phyloP scores from a whole-genome alignment of 1,139 yeast species.

The Taphrina pruni region DNA sequence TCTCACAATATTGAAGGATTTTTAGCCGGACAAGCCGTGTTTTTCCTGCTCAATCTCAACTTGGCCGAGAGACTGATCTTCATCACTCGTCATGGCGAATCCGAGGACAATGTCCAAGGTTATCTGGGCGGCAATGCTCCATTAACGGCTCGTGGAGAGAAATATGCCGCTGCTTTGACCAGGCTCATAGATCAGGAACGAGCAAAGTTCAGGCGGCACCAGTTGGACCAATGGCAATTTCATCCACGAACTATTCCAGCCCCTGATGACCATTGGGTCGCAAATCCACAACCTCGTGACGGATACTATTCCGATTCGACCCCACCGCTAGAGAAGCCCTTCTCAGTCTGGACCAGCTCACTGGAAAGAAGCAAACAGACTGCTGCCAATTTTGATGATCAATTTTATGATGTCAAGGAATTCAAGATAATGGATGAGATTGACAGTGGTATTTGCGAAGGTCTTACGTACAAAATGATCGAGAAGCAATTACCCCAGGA shows the following conservation, averaged over 20 bases:
- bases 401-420: conserved; percentile 74
- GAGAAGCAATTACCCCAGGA: conserved; percentile 74
- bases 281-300: conserved; percentile 31
- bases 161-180: conserved; percentile 73
- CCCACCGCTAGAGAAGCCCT: conserved; percentile 64
- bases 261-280: conserved; percentile 41
- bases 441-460: conserved; percentile 91
- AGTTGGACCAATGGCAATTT: conserved; percentile 59
- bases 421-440: conserved; percentile 93
- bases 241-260: conserved; percentile 41
- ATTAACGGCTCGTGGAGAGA: conserved; percentile 77
- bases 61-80: conserved; percentile 89
- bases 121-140: conserved; percentile 91
- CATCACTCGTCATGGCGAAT: conserved; percentile 95
- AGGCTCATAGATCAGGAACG: conserved; percentile 76
- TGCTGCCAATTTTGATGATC: conserved; percentile 70
- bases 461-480: conserved; percentile 86
- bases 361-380: conserved; percentile 77
- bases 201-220: conserved; percentile 68
- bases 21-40: conserved; percentile 89
- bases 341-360: conserved; percentile 95
- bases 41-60: conserved; percentile 86
- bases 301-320: conserved; percentile 49
- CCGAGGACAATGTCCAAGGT: conserved; percentile 80
- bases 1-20: conserved; percentile 91